Evolutionary conservation across 768 basidiomycete species (phyloP).

Genomic region (Leccinum subgranulosum): DNA sequence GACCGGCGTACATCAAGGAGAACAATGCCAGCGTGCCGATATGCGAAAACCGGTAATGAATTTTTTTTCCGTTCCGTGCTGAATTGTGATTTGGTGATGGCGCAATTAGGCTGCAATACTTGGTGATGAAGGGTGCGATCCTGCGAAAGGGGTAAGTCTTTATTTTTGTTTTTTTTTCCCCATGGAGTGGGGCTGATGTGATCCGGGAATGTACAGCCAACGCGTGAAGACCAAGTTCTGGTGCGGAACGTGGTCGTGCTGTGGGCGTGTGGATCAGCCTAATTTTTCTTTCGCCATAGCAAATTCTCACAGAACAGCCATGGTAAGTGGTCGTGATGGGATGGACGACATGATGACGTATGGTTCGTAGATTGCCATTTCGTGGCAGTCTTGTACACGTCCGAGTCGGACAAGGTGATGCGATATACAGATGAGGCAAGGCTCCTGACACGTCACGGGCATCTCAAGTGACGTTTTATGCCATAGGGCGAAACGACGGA

Average conservation of each 20-base stretch:
- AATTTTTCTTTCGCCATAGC: slow-evolving; percentile 35
- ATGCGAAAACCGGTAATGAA: slow-evolving; percentile 74
- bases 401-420: slow-evolving; percentile 71
- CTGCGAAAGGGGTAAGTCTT: slow-evolving; percentile 74
- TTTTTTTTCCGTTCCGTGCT: not conserved
- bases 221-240: slow-evolving; percentile 80
- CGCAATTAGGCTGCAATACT: slow-evolving; percentile 68
- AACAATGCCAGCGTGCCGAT: slow-evolving; percentile 76
- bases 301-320: slow-evolving; percentile 65
- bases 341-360: not conserved
- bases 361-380: slow-evolving; percentile 66
- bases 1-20: slow-evolving; percentile 79
- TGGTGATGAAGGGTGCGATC: slow-evolving; percentile 85
- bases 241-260: slow-evolving; percentile 37
- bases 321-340: slow-evolving; percentile 33
- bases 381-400: slow-evolving; percentile 79
- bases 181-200: slow-evolving; percentile 16
- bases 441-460: slow-evolving; percentile 13
- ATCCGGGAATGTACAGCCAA: slow-evolving; percentile 47
- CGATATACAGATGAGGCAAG: slow-evolving; percentile 77
- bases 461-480: slow-evolving; percentile 22
- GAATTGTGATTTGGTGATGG: slow-evolving; percentile 13
- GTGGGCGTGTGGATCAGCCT: slow-evolving; percentile 5
- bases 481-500: slow-evolving; percentile 63
- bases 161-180: not conserved